Conservation (phyloP, 2,329 filamentous ascomycete genomes). For the Colletotrichum sp. region DNA sequence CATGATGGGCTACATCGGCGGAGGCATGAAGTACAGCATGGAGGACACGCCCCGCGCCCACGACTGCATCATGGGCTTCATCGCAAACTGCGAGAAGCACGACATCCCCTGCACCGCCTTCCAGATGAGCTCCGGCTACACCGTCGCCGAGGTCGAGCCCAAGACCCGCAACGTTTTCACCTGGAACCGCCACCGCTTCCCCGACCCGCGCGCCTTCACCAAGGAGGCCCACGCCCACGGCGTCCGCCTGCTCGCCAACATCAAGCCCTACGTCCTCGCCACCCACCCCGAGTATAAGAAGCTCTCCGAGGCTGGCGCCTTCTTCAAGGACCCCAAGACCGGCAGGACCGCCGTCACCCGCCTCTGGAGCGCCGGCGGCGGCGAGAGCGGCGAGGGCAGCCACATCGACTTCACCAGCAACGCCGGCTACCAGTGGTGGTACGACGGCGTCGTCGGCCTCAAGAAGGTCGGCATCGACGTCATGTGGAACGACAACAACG, state of each 20-base stretch:
- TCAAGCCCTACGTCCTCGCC: conserved; percentile 74
- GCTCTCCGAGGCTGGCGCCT: conserved; percentile 60
- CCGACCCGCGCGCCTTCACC: conserved; percentile 69
- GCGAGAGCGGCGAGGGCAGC: conserved; percentile 71
- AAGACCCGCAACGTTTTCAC: conserved; percentile 75
- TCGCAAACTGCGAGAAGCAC: conserved; percentile 64
- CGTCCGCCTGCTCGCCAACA: conserved; percentile 72
- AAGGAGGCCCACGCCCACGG: conserved; percentile 66
- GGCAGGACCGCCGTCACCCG: conserved; percentile 60
- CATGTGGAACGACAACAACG: conserved; percentile 84
- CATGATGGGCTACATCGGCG: conserved; percentile 76
- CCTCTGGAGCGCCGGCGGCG: conserved; percentile 76
- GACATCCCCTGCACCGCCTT: conserved; percentile 75
- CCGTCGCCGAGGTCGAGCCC: conserved; percentile 68
- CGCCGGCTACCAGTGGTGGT: conserved; percentile 74
- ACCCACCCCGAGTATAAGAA: conserved; percentile 71
- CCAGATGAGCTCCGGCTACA: conserved; percentile 77
- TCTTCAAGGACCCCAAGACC: conserved; percentile 67
- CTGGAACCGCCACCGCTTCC: conserved; percentile 75
- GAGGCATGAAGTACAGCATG: conserved; percentile 63
- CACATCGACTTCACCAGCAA: conserved; percentile 77
- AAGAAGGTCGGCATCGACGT: conserved; percentile 70
- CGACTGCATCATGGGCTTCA: conserved; percentile 65
- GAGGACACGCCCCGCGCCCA: conserved; percentile 56
- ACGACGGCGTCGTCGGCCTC: conserved; percentile 66